phyloP scores from a whole-genome alignment of 116 monocot genomes.

The Trichopus zeylanicus region DNA sequence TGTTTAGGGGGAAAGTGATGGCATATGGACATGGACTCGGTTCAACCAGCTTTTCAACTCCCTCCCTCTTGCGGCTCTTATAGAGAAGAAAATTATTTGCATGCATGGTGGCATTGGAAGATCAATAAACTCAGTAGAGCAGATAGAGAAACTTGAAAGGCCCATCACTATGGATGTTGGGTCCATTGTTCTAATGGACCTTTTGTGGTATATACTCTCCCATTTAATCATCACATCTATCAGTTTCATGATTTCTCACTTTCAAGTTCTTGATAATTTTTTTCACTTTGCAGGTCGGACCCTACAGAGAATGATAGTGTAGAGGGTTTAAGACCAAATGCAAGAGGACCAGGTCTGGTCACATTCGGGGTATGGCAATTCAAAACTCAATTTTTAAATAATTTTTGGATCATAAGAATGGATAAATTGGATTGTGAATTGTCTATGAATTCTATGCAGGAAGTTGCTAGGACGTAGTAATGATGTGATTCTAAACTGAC shows the following conservation, averaged over 20 bases:
- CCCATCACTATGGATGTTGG: constrained; percentile 99
- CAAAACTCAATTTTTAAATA: no score
- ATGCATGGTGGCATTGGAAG: constrained; percentile 99
- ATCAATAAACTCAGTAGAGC: constrained; percentile 87
- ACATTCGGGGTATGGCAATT: constrained; percentile 86
- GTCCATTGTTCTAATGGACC: constrained; percentile 92
- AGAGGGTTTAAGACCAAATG: constrained; percentile 98
- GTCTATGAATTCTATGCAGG: no score
- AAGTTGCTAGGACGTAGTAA: no score
- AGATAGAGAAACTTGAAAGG: constrained; percentile 95
- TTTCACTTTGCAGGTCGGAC: constrained; percentile 76
- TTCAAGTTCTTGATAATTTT: constrained; percentile 9
- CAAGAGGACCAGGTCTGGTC: constrained; percentile 95
- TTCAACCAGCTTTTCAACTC: constrained; percentile 95
- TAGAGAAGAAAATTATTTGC: constrained; percentile 99
- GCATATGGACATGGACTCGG: constrained; percentile 97
- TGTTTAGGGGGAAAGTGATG: constrained; percentile 93
- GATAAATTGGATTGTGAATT: no score
- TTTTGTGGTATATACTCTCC: constrained; percentile 57
- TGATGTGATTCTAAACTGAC: no score
- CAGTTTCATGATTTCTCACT: not conserved
- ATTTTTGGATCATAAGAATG: no score
- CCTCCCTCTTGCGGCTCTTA: constrained; percentile 90
- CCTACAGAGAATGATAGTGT: constrained; percentile 98
- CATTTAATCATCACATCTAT: not conserved